These are phyloP conservation scores for Artomyces pyxidatus DNA, from an alignment of 768 basidiomycete genomes.

Conservation along the genomic window DNA sequence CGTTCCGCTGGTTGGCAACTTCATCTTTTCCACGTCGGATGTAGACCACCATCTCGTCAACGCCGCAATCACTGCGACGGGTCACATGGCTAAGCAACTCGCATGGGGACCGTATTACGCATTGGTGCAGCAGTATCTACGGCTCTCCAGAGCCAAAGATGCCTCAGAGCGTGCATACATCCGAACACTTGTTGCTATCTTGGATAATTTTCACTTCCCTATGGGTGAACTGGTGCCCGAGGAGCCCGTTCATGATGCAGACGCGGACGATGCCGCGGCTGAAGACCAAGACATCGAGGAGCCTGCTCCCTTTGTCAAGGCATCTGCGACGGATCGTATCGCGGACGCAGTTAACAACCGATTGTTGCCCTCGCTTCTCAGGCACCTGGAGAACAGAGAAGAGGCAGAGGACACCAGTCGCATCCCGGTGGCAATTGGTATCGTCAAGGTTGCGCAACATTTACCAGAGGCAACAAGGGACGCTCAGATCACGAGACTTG, in stretches of 20 bases:
- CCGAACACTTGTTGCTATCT: slow-evolving; percentile 73
- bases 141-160: slow-evolving; percentile 57
- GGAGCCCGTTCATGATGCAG: slow-evolving; percentile 14
- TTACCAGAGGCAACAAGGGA: slow-evolving; percentile 59
- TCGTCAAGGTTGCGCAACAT: slow-evolving; percentile 75
- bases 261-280: slow-evolving; percentile 21
- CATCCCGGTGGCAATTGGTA: slow-evolving; percentile 82
- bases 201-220: slow-evolving; percentile 89
- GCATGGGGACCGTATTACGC: slow-evolving; percentile 80
- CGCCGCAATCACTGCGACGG: slow-evolving; percentile 77
- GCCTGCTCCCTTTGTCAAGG: neutral
- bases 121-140: slow-evolving; percentile 75
- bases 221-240: slow-evolving; percentile 52
- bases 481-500: slow-evolving; percentile 61
- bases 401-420: slow-evolving; percentile 77
- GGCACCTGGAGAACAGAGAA: slow-evolving; percentile 77
- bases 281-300: slow-evolving; percentile 22
- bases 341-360: slow-evolving; percentile 68
- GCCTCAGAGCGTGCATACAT: slow-evolving; percentile 72
- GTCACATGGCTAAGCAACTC: slow-evolving; percentile 67
- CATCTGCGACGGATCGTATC: slow-evolving; percentile 30
- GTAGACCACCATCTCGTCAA: slow-evolving; percentile 84
- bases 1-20: slow-evolving; percentile 80
- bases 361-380: slow-evolving; percentile 72
- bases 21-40: slow-evolving; percentile 51